Evolutionary conservation across 2,329 filamentous ascomycete genomes (phyloP).

Genomic region (Microsporum audouinii): DNA sequence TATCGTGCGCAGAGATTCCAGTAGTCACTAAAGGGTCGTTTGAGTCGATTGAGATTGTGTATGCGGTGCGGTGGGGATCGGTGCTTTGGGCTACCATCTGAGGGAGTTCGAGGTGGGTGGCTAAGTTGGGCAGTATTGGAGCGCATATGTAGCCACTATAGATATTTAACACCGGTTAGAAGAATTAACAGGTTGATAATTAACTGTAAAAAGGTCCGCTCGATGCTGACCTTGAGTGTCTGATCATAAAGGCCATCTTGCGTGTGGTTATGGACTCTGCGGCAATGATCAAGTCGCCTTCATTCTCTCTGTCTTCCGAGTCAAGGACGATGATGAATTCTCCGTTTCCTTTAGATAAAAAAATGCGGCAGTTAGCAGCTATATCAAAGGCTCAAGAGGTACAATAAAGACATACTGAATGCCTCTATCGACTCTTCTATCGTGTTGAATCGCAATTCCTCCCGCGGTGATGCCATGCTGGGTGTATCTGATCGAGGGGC

Average conservation of each 20-base stretch:
- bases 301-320: conserved; percentile 84
- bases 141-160: conserved; percentile 76
- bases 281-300: conserved; percentile 95
- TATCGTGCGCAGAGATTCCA: conserved; percentile 81
- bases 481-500: background rate
- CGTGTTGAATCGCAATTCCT: conserved; percentile 29
- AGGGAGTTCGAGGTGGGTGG: conserved; percentile 62
- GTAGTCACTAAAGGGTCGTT: conserved; percentile 63
- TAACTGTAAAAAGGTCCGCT: background rate
- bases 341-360: conserved; percentile 48
- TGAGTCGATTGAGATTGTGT: conserved; percentile 81
- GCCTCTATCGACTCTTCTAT: conserved; percentile 34
- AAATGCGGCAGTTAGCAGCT: background rate
- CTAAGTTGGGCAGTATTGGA: conserved; percentile 60
- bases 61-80: conserved; percentile 83
- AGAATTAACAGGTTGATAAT: no score
- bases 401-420: conserved; percentile 26
- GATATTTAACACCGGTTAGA: background rate
- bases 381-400: background rate
- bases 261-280: conserved; percentile 70
- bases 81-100: conserved; percentile 76
- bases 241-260: conserved; percentile 94
- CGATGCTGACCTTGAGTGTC: conserved; percentile 54
- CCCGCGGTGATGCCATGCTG: conserved; percentile 27
- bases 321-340: conserved; percentile 96